phyloP scores from a whole-genome alignment of 2,329 filamentous ascomycete genomes.

The Epicoccum sorghinum region DNA sequence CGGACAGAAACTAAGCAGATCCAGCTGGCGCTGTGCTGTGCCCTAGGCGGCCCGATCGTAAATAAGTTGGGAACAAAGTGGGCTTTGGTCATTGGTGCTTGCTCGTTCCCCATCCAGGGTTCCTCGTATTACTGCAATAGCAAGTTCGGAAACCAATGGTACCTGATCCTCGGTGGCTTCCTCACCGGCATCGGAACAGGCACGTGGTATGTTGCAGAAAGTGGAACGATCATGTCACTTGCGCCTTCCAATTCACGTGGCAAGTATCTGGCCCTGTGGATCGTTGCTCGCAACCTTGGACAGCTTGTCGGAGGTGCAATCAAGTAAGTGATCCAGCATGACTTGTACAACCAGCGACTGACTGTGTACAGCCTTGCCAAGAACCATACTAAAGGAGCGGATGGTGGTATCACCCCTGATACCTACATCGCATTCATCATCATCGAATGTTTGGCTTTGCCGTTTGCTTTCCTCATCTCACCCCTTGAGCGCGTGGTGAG shows the following conservation, averaged over 20 bases:
- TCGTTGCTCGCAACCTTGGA: slow-evolving; percentile 55
- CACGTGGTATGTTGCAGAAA: slow-evolving; percentile 58
- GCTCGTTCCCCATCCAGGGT: slow-evolving; percentile 54
- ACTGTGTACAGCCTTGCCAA: slow-evolving; percentile 25
- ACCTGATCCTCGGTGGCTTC: slow-evolving; percentile 39
- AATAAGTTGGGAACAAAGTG: slow-evolving; percentile 57
- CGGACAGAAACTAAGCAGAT: too few species aligned
- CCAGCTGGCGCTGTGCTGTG: slow-evolving; percentile 41
- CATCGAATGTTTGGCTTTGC: slow-evolving; percentile 54
- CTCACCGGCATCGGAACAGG: slow-evolving; percentile 42
- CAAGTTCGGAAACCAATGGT: slow-evolving; percentile 58
- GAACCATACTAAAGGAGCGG: slow-evolving; percentile 33
- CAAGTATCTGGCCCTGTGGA: slow-evolving; percentile 57
- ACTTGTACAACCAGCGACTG: not conserved
- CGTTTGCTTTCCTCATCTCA: slow-evolving; percentile 55
- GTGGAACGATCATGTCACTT: slow-evolving; percentile 57
- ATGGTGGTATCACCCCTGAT: slow-evolving; percentile 51
- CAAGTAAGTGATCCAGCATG: slow-evolving; percentile 22
- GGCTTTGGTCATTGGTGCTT: slow-evolving; percentile 52
- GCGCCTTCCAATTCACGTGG: slow-evolving; percentile 55
- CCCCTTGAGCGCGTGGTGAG: slow-evolving; percentile 55
- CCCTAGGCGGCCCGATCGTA: slow-evolving; percentile 53
- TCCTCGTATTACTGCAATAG: slow-evolving; percentile 58
- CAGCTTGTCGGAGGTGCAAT: slow-evolving; percentile 57
- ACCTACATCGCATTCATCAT: slow-evolving; percentile 57